phyloP scores from a whole-genome alignment of 306 rosid genomes.

The Sophora flavescens region DNA sequence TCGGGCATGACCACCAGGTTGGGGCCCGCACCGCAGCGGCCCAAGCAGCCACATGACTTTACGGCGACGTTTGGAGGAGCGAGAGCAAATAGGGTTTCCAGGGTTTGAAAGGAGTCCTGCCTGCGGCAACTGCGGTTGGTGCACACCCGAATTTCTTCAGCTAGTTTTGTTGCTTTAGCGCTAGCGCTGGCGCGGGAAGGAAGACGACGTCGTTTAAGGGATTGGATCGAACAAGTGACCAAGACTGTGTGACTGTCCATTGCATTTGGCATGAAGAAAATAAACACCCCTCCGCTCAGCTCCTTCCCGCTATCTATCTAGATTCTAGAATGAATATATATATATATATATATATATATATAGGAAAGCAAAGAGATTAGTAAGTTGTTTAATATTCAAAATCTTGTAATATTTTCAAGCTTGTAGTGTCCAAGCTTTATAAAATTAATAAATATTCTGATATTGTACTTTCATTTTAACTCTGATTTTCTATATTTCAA shows the following conservation, averaged over 20 bases:
- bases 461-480: no score
- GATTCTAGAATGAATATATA: no score
- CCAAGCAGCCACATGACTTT: slow-evolving; percentile 74
- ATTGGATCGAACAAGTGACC: neutral
- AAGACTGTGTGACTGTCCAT: neutral
- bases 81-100: slow-evolving; percentile 67
- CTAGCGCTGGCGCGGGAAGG: slow-evolving; percentile 27
- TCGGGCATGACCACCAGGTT: slow-evolving; percentile 70
- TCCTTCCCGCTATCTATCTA: no score
- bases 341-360: no score
- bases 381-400: no score
- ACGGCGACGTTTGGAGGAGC: slow-evolving; percentile 74
- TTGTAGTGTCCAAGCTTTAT: no score
- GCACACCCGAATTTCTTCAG: slow-evolving; percentile 77
- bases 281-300: no score
- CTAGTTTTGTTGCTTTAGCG: slow-evolving; percentile 24
- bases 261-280: no score
- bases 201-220: slow-evolving; percentile 24
- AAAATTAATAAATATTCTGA: no score
- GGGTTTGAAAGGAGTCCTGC: slow-evolving; percentile 83
- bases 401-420: no score
- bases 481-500: no score
- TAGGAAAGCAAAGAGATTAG: no score
- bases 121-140: slow-evolving; percentile 85
- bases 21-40: slow-evolving; percentile 86